Conservation (phyloP, 306 rosid genomes). For the Geum urbanum region DNA sequence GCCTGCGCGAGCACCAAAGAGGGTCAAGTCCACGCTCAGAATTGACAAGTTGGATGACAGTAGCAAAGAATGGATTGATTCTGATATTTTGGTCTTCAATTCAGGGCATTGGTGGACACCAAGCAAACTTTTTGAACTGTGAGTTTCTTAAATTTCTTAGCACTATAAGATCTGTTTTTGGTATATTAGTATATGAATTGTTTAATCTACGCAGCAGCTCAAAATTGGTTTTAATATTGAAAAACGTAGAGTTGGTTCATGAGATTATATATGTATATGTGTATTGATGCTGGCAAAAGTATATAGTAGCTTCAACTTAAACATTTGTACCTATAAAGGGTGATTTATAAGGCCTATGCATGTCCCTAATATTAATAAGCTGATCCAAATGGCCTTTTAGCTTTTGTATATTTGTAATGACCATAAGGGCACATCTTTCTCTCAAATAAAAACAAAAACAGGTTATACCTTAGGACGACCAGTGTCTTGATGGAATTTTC, state of each 20-base stretch:
- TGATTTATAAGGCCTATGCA: background rate
- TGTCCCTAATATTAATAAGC: background rate
- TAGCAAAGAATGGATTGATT: slow-evolving; percentile 74
- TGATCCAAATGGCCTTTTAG: background rate
- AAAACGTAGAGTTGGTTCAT: slow-evolving; percentile 1
- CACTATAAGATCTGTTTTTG: background rate
- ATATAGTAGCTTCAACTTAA: background rate
- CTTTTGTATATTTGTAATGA: background rate
- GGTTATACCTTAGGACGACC: background rate
- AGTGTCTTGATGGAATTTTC: background rate
- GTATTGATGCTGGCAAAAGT: no score
- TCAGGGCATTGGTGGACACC: slow-evolving; percentile 95
- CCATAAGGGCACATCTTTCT: background rate
- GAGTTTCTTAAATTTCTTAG: slow-evolving; percentile 35
- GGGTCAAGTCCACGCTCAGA: slow-evolving; percentile 65
- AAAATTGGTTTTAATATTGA: background rate
- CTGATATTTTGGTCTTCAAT: slow-evolving; percentile 79
- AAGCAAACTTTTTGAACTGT: slow-evolving; percentile 74
- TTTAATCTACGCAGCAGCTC: background rate
- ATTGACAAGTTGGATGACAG: slow-evolving; percentile 70
- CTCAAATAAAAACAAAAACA: background rate
- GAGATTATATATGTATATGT: background rate
- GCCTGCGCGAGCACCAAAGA: slow-evolving; percentile 55
- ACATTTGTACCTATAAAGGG: background rate
- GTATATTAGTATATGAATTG: background rate